Evolutionary conservation across 768 basidiomycete species (phyloP).

Genomic region (Lactarius tabidus): DNA sequence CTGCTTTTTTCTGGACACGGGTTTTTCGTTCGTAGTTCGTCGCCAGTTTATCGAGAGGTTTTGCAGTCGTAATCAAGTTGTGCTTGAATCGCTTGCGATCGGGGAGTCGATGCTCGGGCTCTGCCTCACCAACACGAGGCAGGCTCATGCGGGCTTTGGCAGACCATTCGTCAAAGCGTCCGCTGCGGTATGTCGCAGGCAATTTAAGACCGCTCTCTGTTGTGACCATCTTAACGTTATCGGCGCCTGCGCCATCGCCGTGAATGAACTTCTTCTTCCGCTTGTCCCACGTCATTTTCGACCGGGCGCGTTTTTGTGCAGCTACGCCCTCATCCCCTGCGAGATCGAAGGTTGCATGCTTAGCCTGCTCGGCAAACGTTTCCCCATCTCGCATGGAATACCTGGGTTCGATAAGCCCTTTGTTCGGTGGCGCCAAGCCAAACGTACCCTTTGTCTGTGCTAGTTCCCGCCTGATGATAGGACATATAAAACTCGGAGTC

Average conservation of each 20-base stretch:
- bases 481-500: slow-evolving; percentile 92
- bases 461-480: slow-evolving; percentile 82
- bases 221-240: slow-evolving; percentile 90
- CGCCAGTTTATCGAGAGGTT: slow-evolving; percentile 72
- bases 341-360: slow-evolving; percentile 76
- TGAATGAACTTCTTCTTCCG: slow-evolving; percentile 93
- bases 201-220: slow-evolving; percentile 90
- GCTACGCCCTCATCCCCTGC: slow-evolving; percentile 68
- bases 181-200: slow-evolving; percentile 89
- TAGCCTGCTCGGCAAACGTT: slow-evolving; percentile 82
- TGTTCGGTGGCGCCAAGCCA: slow-evolving; percentile 28
- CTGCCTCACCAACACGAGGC: slow-evolving; percentile 80
- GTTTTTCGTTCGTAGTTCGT: slow-evolving; percentile 72
- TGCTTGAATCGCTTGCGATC: slow-evolving; percentile 64
- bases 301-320: slow-evolving; percentile 49
- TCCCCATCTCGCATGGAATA: slow-evolving; percentile 89
- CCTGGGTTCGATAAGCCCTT: slow-evolving; percentile 36
- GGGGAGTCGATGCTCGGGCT: slow-evolving; percentile 40
- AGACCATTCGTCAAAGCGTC: slow-evolving; percentile 95
- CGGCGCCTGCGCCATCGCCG: slow-evolving; percentile 79
- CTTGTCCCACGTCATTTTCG: slow-evolving; percentile 81
- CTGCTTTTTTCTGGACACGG: slow-evolving; percentile 56
- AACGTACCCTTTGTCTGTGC: slow-evolving; percentile 83
- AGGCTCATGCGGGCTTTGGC: slow-evolving; percentile 66
- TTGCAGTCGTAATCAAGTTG: slow-evolving; percentile 56